Percentiles rank a stretch among this genome's conserved stretches.
Evolutionary conservation across 2,329 filamentous ascomycete species (phyloP).

Genomic region (Aureobasidium zeae): DNA sequence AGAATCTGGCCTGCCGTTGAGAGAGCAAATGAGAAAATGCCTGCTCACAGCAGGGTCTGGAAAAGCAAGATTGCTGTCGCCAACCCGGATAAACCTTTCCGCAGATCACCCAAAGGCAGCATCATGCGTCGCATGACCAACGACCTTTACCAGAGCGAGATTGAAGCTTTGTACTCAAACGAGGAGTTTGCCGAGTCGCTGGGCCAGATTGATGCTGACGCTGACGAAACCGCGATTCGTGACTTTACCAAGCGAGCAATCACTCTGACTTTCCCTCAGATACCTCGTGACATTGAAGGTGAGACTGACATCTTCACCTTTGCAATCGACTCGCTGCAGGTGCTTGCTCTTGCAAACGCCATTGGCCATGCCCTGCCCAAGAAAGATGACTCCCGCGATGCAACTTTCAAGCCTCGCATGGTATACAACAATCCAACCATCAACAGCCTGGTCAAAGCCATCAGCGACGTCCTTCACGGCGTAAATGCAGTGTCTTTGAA

Average conservation of each 20-base stretch:
- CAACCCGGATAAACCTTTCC: slow-evolving; percentile 36
- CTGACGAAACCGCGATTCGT: slow-evolving; percentile 15
- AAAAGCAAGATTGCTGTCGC: slow-evolving; percentile 37
- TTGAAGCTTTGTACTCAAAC: slow-evolving; percentile 38
- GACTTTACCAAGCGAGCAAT: slow-evolving; percentile 19
- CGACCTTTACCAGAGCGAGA: slow-evolving; percentile 37
- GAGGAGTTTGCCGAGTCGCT: slow-evolving; percentile 18
- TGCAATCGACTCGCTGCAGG: slow-evolving; percentile 29
- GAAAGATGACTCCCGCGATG: slow-evolving; percentile 15
- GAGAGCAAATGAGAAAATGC: slow-evolving; percentile 34
- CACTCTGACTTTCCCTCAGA: slow-evolving; percentile 14
- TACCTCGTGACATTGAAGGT: slow-evolving; percentile 18
- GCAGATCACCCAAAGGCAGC: slow-evolving; percentile 39
- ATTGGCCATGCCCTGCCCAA: slow-evolving; percentile 21
- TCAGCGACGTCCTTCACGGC: slow-evolving; percentile 10
- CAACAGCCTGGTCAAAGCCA: slow-evolving; percentile 20
- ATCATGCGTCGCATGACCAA: slow-evolving; percentile 36
- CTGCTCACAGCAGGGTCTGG: slow-evolving; percentile 36
- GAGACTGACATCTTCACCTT: slow-evolving; percentile 28
- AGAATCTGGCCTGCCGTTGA: slow-evolving; percentile 39
- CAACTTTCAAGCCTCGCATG: slow-evolving; percentile 23
- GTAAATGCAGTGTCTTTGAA: slow-evolving; percentile 15
- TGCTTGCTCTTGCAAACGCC: slow-evolving; percentile 21
- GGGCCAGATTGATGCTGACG: slow-evolving; percentile 14
- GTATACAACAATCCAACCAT: slow-evolving; percentile 29